Base-by-base conservation (phyloP, 371 early-diverging fungal genomes). In the Mortierella sp. region DNA sequence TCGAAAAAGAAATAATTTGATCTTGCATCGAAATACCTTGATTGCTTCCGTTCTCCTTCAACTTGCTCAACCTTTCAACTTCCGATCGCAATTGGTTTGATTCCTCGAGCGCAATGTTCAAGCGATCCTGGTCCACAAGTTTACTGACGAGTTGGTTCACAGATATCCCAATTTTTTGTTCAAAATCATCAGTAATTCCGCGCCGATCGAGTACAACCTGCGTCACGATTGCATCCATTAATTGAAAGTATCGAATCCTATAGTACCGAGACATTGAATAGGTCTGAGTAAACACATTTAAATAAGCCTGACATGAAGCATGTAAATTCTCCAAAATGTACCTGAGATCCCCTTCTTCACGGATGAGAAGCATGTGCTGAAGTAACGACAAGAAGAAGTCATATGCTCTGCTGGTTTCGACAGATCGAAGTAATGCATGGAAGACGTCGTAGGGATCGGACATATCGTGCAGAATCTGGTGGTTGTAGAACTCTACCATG, bases 151-250 rank as follows among this genome's bases (percentile, higher is more conserved):
- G 81, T 15, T 90, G 87, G 4, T 88, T 88, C 6, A 96, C 94
- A 15, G 92, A 92, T 65, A 91, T 88, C 1, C 92, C 86, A 0
- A 87, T 79, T 59, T 79, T 84, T 72, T 67, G 63, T 47, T 87
- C 77, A 84, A 86, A 88, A 57, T 91, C 89, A 38, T 92, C 92
- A 0, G 93, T 88, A 24, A 92, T 80, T 1, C 90, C 93, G 65
- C 92, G 90, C 40, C 94, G 86, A 63, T 96, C 95, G 72, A 96
- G 87, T 8, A 96, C 94, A 2, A 96, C 90, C 64, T 96, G 93
- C 6, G 94, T 92, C 21, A 96, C 84, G 15, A 96, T 78, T 48
- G 90, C 87, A 76, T 96, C 95, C 52, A 96, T 84, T 24, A 96
- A 80, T 67, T 95, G 96, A 69, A 92, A 93, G 69, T 95, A 95